Conservation (phyloP, 83 land plant genomes). For the Picea abies region DNA sequence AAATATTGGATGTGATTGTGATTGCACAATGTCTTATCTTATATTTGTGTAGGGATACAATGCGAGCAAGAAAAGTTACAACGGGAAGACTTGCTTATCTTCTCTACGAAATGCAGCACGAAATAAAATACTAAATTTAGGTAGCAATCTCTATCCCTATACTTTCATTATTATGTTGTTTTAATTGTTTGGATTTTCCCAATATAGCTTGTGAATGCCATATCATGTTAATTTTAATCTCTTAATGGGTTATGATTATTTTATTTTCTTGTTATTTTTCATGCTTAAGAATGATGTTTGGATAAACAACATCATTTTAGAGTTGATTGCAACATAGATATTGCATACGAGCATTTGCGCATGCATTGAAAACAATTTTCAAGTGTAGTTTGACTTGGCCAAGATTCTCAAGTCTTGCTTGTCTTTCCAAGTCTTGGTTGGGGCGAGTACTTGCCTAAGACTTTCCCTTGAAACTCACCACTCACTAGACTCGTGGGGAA, state of each 20-base stretch:
- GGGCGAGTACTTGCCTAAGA: no score
- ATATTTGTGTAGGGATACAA: constrained; percentile 50
- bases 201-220: background rate
- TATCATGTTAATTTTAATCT: background rate
- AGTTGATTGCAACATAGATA: background rate
- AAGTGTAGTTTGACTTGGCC: no score
- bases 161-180: background rate
- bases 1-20: no score
- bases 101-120: constrained; percentile 46
- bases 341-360: background rate
- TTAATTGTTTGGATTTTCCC: background rate
- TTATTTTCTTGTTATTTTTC: background rate
- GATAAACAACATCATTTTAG: background rate
- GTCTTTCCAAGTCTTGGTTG: no score
- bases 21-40: background rate
- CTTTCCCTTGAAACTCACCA: no score
- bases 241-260: no score
- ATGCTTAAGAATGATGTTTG: background rate
- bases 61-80: constrained; percentile 30
- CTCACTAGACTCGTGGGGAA: no score
- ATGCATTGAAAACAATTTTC: no score
- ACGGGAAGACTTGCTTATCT: constrained; percentile 39
- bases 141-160: constrained; percentile 19
- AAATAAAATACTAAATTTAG: constrained; percentile 58
- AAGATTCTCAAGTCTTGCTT: no score